Evolutionary conservation across 2,329 filamentous ascomycete genomes (phyloP), one percentile per base, ranked within the genome.

Genomic region (Colletotrichum acutatum): DNA sequence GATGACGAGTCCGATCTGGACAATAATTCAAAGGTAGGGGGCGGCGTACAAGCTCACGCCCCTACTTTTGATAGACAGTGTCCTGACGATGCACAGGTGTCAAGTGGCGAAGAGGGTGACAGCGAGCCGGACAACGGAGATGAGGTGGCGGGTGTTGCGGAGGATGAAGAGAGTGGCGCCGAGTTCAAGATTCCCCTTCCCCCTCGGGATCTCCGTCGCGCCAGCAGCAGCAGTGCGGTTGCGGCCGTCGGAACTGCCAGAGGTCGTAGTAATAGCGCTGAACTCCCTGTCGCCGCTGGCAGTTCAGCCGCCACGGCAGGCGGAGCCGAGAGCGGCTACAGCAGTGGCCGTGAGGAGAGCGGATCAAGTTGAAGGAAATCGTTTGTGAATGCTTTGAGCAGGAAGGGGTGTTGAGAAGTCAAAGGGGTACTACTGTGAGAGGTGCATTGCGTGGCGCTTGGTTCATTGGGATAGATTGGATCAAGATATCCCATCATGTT

Each of bases 281-380:
- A 82, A 8, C 71, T 75, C 3, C 74, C 75, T 12, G 66, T 76
- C 8, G 78, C 79, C 0, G 77, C 79, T 0, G 79, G 79, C 6
- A 85, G 82, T 37, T 86, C 84, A 4, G 79, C 78, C 8, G 84
- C 84, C 5, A 86, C 84, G 2, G 83, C 81, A 19, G 84, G 83
- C 4, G 84, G 58, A 0, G 78, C 79, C 1, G 79, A 79, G 71
- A 86, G 84, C 66, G 80, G 80, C 0, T 83, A 83, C 74, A 82
- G 76, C 67, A 84, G 79, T 57, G 82, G 82, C 30, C 76, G 77
- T 12, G 80, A 83, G 66, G 80, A 82, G 46, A 78, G 75, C 26
- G 57, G 61, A 1, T 68, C 28, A 66, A 8, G n/a, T 34, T 24
- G 28, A 19, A 14, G 6, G 37, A 4, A 22, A 8, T 4, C 4